phyloP scores from a whole-genome alignment of 176 grass and related monocot genomes.

The Miscanthus lutarioriparius region DNA sequence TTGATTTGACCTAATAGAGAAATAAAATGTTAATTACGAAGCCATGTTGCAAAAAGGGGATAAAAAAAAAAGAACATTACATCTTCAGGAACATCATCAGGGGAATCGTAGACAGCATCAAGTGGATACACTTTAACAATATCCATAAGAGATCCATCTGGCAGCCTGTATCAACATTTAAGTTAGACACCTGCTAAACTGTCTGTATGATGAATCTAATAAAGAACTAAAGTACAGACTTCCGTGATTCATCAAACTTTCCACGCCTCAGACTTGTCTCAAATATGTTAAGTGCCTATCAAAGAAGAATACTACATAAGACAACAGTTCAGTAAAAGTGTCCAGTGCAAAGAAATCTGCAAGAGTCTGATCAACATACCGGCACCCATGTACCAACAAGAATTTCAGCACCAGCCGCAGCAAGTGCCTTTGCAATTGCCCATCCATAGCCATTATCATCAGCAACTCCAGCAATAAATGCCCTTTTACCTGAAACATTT shows the following conservation, averaged over 20 bases:
- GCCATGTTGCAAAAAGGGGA: not conserved
- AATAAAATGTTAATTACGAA: constrained; percentile 3
- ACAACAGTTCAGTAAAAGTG: not conserved
- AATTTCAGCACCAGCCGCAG: constrained; percentile 93
- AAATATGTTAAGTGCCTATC: constrained; percentile 49
- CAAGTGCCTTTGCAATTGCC: constrained; percentile 97
- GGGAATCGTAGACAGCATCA: constrained; percentile 89
- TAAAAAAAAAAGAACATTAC: constrained; percentile 47
- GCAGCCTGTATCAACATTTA: constrained; percentile 32
- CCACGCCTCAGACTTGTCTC: constrained; percentile 47
- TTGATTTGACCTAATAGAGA: constrained; percentile 63
- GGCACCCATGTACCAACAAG: constrained; percentile 99
- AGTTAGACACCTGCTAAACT: not conserved
- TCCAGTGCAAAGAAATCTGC: not conserved
- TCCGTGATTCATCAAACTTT: constrained; percentile 49
- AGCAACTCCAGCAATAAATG: constrained; percentile 97
- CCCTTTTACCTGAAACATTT: constrained; percentile 73
- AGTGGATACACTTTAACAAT: constrained; percentile 91
- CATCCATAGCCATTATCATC: constrained; percentile 99
- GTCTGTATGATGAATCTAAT: not conserved
- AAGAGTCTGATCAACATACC: constrained; percentile 50
- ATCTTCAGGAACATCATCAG: constrained; percentile 92
- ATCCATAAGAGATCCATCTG: constrained; percentile 95
- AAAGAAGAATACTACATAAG: constrained; percentile 28
- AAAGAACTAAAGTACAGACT: constrained; percentile 33